A percentile compares a stretch with the other conserved stretches of the same genome.
Evolutionary conservation across 2,329 filamentous ascomycete species (phyloP).

Genomic region (Xylaria sp.): DNA sequence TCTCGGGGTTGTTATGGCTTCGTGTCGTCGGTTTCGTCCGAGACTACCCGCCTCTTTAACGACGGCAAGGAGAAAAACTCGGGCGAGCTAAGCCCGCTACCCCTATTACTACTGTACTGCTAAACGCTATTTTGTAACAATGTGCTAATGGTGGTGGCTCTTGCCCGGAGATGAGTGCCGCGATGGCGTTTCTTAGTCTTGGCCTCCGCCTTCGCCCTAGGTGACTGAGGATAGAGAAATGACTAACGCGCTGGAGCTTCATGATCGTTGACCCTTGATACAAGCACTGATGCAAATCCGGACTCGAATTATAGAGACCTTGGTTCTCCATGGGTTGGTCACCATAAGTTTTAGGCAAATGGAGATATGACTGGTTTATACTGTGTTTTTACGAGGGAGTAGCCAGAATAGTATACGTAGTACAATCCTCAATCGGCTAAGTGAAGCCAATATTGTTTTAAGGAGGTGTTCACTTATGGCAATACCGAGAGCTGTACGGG

Average conservation of each 20-base stretch:
- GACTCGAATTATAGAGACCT: not conserved
- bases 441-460: conserved; percentile 9
- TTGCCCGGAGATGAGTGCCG: conserved; percentile 16
- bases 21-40: not conserved
- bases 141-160: conserved; percentile 8
- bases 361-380: conserved; percentile 6
- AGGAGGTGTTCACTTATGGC: not conserved
- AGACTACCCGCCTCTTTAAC: conserved; percentile 11
- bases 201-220: conserved; percentile 2
- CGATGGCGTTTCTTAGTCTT: conserved; percentile 15
- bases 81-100: conserved; percentile 2
- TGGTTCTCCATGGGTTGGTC: conserved; percentile 9
- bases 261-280: conserved; percentile 3
- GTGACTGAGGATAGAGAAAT: not conserved
- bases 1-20: conserved; percentile 2
- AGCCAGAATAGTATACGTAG: conserved; percentile 8
- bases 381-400: not conserved
- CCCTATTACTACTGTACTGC: conserved; percentile 8
- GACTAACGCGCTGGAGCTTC: not conserved
- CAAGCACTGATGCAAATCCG: not conserved
- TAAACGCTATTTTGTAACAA: not conserved
- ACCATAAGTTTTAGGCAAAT: conserved; percentile 2
- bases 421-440: conserved; percentile 24
- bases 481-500: conserved; percentile 20
- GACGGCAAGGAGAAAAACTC: not conserved